Percentiles rank a stretch among this genome's conserved stretches.
These are phyloP conservation scores for Lasiodiplodia gonubiensis DNA, from an alignment of 2,329 filamentous ascomycete genomes.

Conservation along the genomic window DNA sequence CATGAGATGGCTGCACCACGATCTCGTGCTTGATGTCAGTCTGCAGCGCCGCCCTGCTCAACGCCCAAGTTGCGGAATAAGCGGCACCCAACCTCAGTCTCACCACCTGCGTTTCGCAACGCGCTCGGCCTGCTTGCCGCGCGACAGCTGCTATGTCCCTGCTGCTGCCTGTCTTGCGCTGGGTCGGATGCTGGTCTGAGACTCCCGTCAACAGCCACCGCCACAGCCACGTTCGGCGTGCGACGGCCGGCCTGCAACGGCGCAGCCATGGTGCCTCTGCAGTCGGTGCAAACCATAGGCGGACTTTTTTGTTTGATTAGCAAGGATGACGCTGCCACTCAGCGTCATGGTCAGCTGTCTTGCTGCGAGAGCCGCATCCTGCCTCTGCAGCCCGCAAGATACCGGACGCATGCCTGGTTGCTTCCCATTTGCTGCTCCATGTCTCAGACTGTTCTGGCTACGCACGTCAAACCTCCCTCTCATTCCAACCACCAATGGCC, in stretches of 20 bases:
- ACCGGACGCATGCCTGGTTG: not conserved
- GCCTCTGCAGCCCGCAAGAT: slow-evolving; percentile 9
- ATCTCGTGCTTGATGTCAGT: slow-evolving; percentile 26
- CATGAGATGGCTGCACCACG: slow-evolving; percentile 9
- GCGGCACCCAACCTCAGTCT: slow-evolving; percentile 3
- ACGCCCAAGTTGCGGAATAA: not conserved
- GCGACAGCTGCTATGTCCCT: slow-evolving; percentile 11
- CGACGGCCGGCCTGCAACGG: slow-evolving; percentile 1
- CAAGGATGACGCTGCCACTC: slow-evolving; percentile 2
- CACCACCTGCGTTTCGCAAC: not conserved
- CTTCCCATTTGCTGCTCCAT: slow-evolving; percentile 19
- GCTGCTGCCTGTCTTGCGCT: not conserved
- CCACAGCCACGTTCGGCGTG: slow-evolving; percentile 1
- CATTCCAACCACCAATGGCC: slow-evolving; percentile 3
- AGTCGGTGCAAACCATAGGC: slow-evolving; percentile 17
- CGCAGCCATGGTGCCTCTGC: not conserved
- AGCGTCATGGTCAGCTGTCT: slow-evolving; percentile 20
- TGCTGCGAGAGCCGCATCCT: slow-evolving; percentile 24
- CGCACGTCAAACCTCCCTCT: slow-evolving; percentile 3
- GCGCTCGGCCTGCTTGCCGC: not conserved
- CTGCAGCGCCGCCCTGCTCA: not conserved
- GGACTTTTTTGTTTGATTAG: slow-evolving; percentile 15
- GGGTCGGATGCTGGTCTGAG: not conserved
- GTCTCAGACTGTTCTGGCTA: slow-evolving; percentile 16
- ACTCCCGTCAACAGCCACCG: not conserved